A percentile compares a stretch with the other conserved stretches of the same genome.
Evolutionary conservation across 306 rosid genomes (phyloP).

Genomic region (Pueraria montana): DNA sequence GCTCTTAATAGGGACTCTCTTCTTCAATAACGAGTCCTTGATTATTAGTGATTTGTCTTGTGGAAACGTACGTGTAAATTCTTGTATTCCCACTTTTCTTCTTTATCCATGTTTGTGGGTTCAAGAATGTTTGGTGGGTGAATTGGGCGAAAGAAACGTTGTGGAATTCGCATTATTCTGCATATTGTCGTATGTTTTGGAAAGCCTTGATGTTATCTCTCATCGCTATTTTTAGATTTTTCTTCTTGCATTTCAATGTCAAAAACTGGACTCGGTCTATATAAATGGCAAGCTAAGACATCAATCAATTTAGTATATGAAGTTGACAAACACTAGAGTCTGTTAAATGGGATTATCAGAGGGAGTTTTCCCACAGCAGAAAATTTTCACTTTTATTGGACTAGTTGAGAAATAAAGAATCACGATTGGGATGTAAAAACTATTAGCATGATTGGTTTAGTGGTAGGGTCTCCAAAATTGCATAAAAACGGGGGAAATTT

Average conservation of each 20-base stretch:
- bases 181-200: constrained; percentile 12
- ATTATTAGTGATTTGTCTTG: neutral
- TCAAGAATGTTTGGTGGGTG: constrained; percentile 42
- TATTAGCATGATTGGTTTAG: no score
- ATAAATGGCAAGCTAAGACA: neutral
- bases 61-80: neutral
- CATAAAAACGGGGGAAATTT: no score
- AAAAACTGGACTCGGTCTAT: neutral
- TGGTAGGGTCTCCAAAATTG: no score
- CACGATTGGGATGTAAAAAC: no score
- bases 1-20: constrained; percentile 5
- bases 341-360: neutral
- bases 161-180: constrained; percentile 18
- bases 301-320: neutral
- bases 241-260: neutral
- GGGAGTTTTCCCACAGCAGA: neutral
- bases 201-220: neutral
- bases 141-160: neutral
- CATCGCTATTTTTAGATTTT: neutral
- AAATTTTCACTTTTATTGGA: no score
- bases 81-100: constrained; percentile 20
- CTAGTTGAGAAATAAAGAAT: no score
- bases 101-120: neutral
- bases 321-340: neutral
- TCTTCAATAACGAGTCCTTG: neutral